Evolutionary conservation across 495 filamentous ascomycete genomes (phyloP).

Genomic region (Neohortaea acidophila): DNA sequence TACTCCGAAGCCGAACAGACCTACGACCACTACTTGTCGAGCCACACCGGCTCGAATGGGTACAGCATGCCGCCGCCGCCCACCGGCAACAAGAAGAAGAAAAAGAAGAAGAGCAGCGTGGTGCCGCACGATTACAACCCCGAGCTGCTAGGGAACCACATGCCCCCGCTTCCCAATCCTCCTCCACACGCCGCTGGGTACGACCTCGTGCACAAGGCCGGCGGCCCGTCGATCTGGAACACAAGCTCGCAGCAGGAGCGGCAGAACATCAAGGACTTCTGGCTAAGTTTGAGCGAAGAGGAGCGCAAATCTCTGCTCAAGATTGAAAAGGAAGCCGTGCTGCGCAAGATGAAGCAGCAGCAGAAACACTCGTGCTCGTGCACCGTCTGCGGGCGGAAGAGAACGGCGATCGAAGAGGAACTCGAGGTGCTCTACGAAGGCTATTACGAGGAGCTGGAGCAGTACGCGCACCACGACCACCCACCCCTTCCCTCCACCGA

Average conservation of each 20-base stretch:
- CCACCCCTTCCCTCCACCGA: conserved; percentile 26
- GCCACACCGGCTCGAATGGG: conserved; percentile 9
- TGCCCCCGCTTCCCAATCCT: conserved; percentile 24
- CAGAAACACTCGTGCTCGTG: conserved; percentile 99
- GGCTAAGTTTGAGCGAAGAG: conserved; percentile 88
- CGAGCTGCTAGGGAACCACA: conserved; percentile 7
- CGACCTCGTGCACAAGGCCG: conserved; percentile 10
- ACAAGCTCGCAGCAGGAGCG: conserved; percentile 84
- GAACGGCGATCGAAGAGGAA: conserved; percentile 96
- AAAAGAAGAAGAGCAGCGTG: conserved; percentile 34
- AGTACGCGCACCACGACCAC: conserved; percentile 85
- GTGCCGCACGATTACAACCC: conserved; percentile 14
- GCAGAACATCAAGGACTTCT: conserved; percentile 95
- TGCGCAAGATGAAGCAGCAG: conserved; percentile 99
- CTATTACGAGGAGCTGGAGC: conserved; percentile 95
- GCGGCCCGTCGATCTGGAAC: conserved; percentile 80
- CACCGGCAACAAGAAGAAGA: conserved; percentile 20
- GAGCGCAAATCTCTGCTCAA: conserved; percentile 89
- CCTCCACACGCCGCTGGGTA: conserved; percentile 14
- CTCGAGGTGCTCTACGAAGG: conserved; percentile 97
- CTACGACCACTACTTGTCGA: conserved; percentile 14
- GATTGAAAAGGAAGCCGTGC: conserved; percentile 94
- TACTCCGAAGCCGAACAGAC: conserved; percentile 29
- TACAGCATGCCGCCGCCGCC: conserved; percentile 3
- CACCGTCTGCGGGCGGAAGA: conserved; percentile 89